Base-by-base conservation (phyloP, 257 asterid genomes). In the Solanum lycopersicoides region DNA sequence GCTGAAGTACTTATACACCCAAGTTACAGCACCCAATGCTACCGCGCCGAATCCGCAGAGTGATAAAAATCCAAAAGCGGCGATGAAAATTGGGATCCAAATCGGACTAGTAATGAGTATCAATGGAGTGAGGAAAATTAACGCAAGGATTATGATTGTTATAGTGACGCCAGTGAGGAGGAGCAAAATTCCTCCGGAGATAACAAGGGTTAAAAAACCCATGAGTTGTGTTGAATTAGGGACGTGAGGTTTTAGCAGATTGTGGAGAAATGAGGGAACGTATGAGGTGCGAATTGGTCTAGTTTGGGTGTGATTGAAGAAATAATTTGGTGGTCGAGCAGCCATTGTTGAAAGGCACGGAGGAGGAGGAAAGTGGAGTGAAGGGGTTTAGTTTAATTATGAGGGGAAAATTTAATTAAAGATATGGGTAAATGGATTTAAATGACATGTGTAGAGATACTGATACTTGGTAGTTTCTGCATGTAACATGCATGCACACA, bases 111-210 rank as follows among this genome's bases (percentile, higher is more conserved):
- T 91, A n/a, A 95, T 30, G 84, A 95, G 87, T 12, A 95, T 89
- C 90, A 97, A 45, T 1, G 99, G 99, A 3, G 95, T 85, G 85
- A 92, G 92, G 83, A 95, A 91, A 80, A 95, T 89, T 34, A 95
- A 89, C 72, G 91, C 92, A 60, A 94, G 94, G 25, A 94, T 91
- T 4, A 93, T 23, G 53, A 90, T 92, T 34, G 99, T 94, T 86
- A 97, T 91, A 59, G 99, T 94, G 12, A 92, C 35, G n/a, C 98
- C 98, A 66, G 95, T 86, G 80, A 97, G 96, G 89, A 94, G 94
- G 68, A 97, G 98, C 42, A 97, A 82, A 53, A 97, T 93, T 88
- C 94, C 98, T 4, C 97, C 95, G 73, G 99, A 95, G 85, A 95
- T 89, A 3, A 89, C 89, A 42, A 97, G 93, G 15, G 98, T 88